A percentile compares a stretch with the other conserved stretches of the same genome.
phyloP scores from a whole-genome alignment of 1,284 basidiomycete genomes.

The Fomitopsis betulina region DNA sequence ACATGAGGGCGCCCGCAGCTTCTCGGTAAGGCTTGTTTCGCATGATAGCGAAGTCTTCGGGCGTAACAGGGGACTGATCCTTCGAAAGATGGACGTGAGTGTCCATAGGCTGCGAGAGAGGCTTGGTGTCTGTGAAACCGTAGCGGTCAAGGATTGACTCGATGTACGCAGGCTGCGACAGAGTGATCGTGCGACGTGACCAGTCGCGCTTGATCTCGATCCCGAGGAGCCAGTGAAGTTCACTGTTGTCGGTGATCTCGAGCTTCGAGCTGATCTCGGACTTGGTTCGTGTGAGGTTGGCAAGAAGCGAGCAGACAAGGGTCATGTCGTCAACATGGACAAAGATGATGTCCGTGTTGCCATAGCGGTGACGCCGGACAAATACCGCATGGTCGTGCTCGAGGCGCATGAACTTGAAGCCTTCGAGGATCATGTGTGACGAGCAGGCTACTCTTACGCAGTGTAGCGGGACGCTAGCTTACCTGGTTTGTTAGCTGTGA shows the following conservation, averaged over 20 bases:
- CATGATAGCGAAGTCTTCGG: conserved; percentile 6
- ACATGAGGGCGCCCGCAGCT: conserved; percentile 24
- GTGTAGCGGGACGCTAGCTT: conserved; percentile 19
- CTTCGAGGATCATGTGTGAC: conserved; percentile 4
- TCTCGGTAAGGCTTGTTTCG: conserved; percentile 16
- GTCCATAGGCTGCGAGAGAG: conserved; percentile 16
- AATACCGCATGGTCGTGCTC: conserved; percentile 19
- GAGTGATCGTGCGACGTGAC: conserved; percentile 9
- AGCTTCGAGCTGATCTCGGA: conserved; percentile 2
- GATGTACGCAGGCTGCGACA: conserved; percentile 26
- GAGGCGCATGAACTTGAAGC: conserved; percentile 7
- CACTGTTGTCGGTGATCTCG: conserved; percentile 19
- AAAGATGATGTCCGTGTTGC: conserved; percentile 7
- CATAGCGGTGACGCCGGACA: conserved; percentile 4
- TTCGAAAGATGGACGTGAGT: conserved; percentile 2
- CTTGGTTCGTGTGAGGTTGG: conserved; percentile 1
- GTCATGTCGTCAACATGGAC: conserved; percentile 25
- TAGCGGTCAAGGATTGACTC: conserved; percentile 11
- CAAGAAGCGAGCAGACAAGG: conserved; percentile 15
- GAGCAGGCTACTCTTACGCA: conserved; percentile 22
- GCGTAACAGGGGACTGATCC: conserved; percentile 8
- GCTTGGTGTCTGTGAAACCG: conserved; percentile 11
- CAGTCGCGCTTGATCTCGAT: conserved; percentile 19
- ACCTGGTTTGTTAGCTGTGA: too few species aligned
- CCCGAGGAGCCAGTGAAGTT: conserved; percentile 17